Evolutionary conservation across 148 eudicot species (phyloP), one percentile per base, ranked within the genome.

Genomic region (Fallopia convolvulus): DNA sequence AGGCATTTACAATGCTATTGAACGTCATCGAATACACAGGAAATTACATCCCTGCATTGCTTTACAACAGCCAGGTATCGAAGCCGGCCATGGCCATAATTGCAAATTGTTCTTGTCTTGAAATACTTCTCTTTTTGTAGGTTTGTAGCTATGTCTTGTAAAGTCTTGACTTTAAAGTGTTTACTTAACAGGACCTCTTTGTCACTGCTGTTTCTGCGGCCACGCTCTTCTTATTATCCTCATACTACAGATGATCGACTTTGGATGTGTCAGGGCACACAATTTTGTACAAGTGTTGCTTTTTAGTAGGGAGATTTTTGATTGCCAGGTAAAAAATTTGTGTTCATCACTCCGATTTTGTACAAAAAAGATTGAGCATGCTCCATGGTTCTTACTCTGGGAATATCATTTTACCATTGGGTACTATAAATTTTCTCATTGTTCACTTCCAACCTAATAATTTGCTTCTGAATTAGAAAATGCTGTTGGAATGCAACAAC

Each of bases 11-110:
- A 63, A 85, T 89, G 63, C 32, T 90, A 44, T 82, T 94, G 75
- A 94, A 94, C 79, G 77, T 89, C 80, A 87, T 94, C 2, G 97
- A 94, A 87, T 72, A 47, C 66, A 61, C 82, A 18, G 88, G 85
- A 20, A 86, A 90, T 77, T 92, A 66, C 77, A 86, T 94, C 76
- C 99, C 99, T 60, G 83, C 80, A 60, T 84, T 89, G 76, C 77
- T 94, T 76, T 94, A 87, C 89, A 92, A 87, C 78, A 94, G 86
- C 81, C 99, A 94, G 93, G 99, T 94, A 88, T 50, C 8, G 68
- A 41, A 72, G 48, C 60, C 4, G 14, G 15, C 65, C 66, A 75
- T 50, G 14, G 40, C 70, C 13, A 9, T 21, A 61, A 75, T 26
- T 49, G 20, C 39, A 23, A 55, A 30, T 36, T 75, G 47, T 33